Evolutionary conservation across 805 yeast genomes (phyloP), one percentile per base, ranked within the genome.

Genomic region (Suhomyces pyralidae): DNA sequence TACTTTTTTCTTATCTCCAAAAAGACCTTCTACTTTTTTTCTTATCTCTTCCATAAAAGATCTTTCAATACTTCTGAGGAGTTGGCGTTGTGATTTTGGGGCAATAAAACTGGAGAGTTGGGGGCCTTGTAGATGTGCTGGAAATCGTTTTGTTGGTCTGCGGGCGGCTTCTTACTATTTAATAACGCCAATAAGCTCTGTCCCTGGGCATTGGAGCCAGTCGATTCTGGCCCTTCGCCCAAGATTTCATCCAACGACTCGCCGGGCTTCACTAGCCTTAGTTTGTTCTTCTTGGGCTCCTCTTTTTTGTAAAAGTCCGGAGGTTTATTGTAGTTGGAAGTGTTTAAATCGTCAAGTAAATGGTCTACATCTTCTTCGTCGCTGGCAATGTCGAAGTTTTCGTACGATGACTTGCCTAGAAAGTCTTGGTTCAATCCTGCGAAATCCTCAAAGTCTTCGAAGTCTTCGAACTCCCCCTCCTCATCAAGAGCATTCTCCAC

Each of bases 391-490:
- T 70, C 74, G 54, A 71, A 64, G 36, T 62, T 62, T 42, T 61
- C 55, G 26, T 55, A 53, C 40, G 55, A 36, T 50, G 52, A 49
- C 54, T 36, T 53, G 49, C 47, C 45, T 26, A 36, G 34, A 34
- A 49, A 51, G 25, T 49, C 45, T 15, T 52, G 44, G 15, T 49
- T 22, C 22, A 47, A 30, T 14, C 43, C 38, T 28, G 19, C 51
- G 40, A 63, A 67, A 44, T 69, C 69, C 28, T 70, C 73, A 48
- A 65, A 67, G 48, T 66, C 70, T 36, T 67, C 72, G 44, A 69
- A 72, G 38, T 68, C 60, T 36, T 70, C 75, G 49, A 69, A 71
- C 36, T 66, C 67, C 34, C 69, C 70, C 36, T 66, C 63, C n/a
- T n/a, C n/a, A n/a, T n/a, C n/a, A n/a, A n/a, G n/a, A 15, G 62